Evolutionary conservation across 768 basidiomycete genomes (phyloP).

Genomic region (Mycena galericulata): DNA sequence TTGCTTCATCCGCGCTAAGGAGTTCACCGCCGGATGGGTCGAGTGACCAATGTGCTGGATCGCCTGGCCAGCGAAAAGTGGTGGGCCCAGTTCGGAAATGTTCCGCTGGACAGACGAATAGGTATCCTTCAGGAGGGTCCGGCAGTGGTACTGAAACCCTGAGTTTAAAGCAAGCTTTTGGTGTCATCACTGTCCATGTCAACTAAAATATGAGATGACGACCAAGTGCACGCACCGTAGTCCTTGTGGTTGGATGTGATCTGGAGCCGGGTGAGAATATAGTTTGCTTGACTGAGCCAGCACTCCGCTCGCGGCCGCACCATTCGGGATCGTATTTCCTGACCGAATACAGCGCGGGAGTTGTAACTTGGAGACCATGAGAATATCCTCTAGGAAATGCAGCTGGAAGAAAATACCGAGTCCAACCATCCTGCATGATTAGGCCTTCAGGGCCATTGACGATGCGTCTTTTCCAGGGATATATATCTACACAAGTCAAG

Average conservation of each 20-base stretch:
- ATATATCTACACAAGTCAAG: not conserved
- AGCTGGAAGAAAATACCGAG: not conserved
- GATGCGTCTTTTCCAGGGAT: not conserved
- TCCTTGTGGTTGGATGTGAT: not conserved
- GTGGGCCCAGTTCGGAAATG: not conserved
- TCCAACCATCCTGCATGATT: not conserved
- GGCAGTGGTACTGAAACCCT: no score
- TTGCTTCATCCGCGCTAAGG: not conserved
- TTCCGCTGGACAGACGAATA: not conserved
- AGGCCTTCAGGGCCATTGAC: not conserved
- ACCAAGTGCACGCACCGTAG: not conserved
- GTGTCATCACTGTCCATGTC: no score
- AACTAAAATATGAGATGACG: no score
- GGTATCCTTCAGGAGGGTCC: not conserved
- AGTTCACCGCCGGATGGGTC: not conserved
- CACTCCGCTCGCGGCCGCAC: not conserved
- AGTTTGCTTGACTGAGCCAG: slow-evolving; percentile 8
- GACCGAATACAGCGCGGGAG: not conserved
- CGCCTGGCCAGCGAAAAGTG: not conserved
- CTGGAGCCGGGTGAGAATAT: not conserved
- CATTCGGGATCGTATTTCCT: not conserved
- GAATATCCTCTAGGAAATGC: not conserved
- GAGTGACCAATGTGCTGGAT: not conserved
- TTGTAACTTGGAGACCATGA: not conserved
- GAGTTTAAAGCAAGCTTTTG: no score